phyloP scores from a whole-genome alignment of 371 early-diverging fungal genomes.

The Mucor velutinosus region DNA sequence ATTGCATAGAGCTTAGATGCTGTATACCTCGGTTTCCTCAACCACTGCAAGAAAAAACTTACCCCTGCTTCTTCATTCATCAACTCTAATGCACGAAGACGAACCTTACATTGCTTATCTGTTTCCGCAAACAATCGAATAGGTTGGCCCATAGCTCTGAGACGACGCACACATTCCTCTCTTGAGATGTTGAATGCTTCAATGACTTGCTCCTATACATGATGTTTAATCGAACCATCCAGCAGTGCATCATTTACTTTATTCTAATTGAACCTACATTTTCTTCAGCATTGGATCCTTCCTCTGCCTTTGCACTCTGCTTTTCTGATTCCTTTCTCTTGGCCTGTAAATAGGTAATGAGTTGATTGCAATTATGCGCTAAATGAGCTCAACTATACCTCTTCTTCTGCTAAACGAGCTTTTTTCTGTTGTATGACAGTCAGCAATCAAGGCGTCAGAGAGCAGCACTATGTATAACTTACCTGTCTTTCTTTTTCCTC shows the following conservation, averaged over 20 bases:
- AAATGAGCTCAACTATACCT: conserved; percentile 5
- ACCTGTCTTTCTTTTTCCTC: conserved; percentile 49
- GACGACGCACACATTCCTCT: conserved; percentile 81
- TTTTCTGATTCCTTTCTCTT: conserved; percentile 29
- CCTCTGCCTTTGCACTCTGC: conserved; percentile 20
- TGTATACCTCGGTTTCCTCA: neutral
- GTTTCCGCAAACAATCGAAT: conserved; percentile 94
- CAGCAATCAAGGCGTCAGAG: neutral
- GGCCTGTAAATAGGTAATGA: conserved; percentile 14
- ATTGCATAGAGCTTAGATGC: neutral
- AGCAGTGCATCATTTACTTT: neutral
- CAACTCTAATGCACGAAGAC: conserved; percentile 85
- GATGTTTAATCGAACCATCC: neutral
- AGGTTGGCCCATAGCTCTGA: conserved; percentile 89
- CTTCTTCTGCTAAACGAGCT: conserved; percentile 33
- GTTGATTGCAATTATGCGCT: neutral
- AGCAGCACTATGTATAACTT: neutral
- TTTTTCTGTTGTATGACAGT: conserved; percentile 31
- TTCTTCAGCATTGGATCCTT: conserved; percentile 21
- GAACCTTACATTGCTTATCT: conserved; percentile 76
- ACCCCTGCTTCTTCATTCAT: conserved; percentile 77
- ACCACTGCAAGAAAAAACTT: neutral
- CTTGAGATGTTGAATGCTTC: conserved; percentile 67
- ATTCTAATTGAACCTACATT: conserved; percentile 6
- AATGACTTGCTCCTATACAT: conserved; percentile 23